phyloP scores from a whole-genome alignment of 805 yeast species.

The Soucietia sequanensis region DNA sequence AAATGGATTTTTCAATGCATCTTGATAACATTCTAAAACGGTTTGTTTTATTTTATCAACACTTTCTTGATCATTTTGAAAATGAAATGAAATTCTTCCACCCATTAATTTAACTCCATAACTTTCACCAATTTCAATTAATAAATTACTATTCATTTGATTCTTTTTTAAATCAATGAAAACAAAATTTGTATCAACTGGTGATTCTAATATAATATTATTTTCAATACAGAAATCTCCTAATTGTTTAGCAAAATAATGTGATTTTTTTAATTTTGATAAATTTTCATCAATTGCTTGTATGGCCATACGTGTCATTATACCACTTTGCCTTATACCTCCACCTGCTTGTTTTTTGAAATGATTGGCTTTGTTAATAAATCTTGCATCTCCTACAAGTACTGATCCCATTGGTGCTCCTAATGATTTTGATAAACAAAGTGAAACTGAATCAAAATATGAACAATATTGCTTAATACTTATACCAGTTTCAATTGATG shows the following conservation, averaged over 20 bases:
- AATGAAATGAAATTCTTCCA: slow-evolving; percentile 80
- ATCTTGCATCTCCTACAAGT: slow-evolving; percentile 62
- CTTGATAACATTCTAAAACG: slow-evolving; percentile 55
- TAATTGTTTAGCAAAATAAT: slow-evolving; percentile 51
- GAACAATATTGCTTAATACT: slow-evolving; percentile 68
- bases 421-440: slow-evolving; percentile 84
- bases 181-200: slow-evolving; percentile 82
- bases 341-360: slow-evolving; percentile 93
- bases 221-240: slow-evolving; percentile 51
- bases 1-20: slow-evolving; percentile 54
- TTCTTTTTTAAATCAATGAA: slow-evolving; percentile 60
- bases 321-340: slow-evolving; percentile 86
- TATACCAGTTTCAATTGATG: slow-evolving; percentile 71
- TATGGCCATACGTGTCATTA: slow-evolving; percentile 78
- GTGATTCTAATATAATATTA: slow-evolving; percentile 63
- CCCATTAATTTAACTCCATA: slow-evolving; percentile 66
- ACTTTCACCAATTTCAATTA: slow-evolving; percentile 55
- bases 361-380: slow-evolving; percentile 73
- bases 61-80: slow-evolving; percentile 31
- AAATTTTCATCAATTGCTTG: slow-evolving; percentile 74
- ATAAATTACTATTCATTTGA: slow-evolving; percentile 54
- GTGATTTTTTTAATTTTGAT: slow-evolving; percentile 50
- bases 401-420: slow-evolving; percentile 95
- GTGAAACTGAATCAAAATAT: slow-evolving; percentile 82
- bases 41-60: slow-evolving; percentile 42